A percentile compares a stretch with the other conserved stretches of the same genome.
These are phyloP conservation scores for Colletotrichum sp. DNA, from an alignment of 2,329 filamentous ascomycete genomes.

Conservation along the genomic window DNA sequence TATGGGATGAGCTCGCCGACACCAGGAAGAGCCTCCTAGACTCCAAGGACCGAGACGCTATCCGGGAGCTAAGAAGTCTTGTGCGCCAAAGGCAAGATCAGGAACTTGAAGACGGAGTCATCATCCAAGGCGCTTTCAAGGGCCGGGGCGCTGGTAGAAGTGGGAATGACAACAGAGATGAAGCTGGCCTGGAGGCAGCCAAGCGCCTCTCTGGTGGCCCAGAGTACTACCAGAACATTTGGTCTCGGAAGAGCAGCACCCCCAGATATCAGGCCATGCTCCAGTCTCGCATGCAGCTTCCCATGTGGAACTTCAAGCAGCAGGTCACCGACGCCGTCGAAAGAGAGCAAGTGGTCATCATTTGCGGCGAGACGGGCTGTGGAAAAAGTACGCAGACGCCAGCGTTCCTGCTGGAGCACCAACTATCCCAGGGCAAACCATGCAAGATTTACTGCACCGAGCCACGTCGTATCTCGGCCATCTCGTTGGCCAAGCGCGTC, in stretches of 20 bases:
- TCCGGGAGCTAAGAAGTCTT: conserved; percentile 73
- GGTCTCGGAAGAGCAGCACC: conserved; percentile 61
- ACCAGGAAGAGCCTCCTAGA: conserved; percentile 74
- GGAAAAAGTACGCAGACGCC: conserved; percentile 99
- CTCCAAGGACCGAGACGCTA: conserved; percentile 68
- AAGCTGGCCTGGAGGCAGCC: conserved; percentile 48
- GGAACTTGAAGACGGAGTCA: conserved; percentile 75
- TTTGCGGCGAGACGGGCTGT: conserved; percentile 96
- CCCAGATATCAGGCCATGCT: conserved; percentile 81
- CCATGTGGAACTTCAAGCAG: conserved; percentile 86
- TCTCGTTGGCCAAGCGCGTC: conserved; percentile 90
- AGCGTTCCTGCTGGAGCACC: conserved; percentile 88
- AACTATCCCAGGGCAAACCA: conserved; percentile 77
- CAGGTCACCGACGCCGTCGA: conserved; percentile 81
- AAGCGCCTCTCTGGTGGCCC: conserved; percentile 42
- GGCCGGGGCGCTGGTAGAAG: conserved; percentile 57
- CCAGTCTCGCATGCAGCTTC: conserved; percentile 76
- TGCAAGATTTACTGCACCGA: conserved; percentile 98
- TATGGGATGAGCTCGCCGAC: conserved; percentile 81
- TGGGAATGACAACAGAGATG: conserved; percentile 53
- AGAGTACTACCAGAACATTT: conserved; percentile 62
- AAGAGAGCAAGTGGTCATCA: conserved; percentile 83
- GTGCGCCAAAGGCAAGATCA: conserved; percentile 73
- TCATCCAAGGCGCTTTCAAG: conserved; percentile 78
- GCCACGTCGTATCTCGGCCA: conserved; percentile 92